These are phyloP conservation scores for Bruguiera gymnorhiza DNA, from an alignment of 345 rosid species.

Conservation along the genomic window DNA sequence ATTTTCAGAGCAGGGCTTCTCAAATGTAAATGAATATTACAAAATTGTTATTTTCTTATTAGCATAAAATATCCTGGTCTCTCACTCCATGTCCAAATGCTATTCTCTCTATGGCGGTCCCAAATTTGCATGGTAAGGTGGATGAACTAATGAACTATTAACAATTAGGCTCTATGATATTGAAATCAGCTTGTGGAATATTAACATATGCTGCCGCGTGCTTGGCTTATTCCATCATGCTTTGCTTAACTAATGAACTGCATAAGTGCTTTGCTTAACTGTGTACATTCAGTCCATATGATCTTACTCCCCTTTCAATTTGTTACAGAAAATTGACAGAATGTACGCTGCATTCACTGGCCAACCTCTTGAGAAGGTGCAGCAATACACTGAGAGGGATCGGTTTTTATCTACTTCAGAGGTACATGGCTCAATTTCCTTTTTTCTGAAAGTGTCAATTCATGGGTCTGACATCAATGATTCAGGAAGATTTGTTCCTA, in stretches of 20 bases:
- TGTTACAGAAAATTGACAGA: constrained; percentile 75
- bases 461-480: neutral
- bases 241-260: neutral
- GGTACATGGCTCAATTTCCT: constrained; percentile 38
- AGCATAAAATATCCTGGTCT: too few relatives aligned
- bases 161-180: too few relatives aligned
- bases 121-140: too few relatives aligned
- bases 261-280: neutral
- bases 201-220: neutral
- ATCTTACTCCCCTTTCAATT: constrained; percentile 5
- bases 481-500: neutral
- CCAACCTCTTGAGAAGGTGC: constrained; percentile 81
- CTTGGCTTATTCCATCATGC: neutral
- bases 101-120: too few relatives aligned
- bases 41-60: too few relatives aligned
- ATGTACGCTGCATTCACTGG: constrained; percentile 89
- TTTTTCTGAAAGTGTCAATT: neutral
- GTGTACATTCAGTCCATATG: neutral
- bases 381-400: constrained; percentile 76
- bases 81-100: too few relatives aligned
- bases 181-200: too few relatives aligned
- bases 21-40: neutral
- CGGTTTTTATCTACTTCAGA: constrained; percentile 77
- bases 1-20: neutral
- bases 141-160: too few relatives aligned